Evolutionary conservation across 345 rosid genomes (phyloP), one percentile per base, ranked within the genome.

Genomic region (Turritis glabra): DNA sequence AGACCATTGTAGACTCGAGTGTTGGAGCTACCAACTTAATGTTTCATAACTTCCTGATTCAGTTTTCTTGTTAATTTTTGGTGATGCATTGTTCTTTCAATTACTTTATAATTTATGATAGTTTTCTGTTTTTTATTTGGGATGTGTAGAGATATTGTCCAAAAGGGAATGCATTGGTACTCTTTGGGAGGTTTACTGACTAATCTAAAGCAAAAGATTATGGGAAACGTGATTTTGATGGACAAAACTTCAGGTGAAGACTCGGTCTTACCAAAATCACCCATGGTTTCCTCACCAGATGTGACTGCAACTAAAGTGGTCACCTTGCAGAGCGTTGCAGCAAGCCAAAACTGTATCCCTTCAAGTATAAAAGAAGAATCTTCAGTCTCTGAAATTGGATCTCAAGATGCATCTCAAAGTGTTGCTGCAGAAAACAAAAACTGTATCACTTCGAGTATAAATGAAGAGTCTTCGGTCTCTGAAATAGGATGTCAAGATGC

Each of bases 141-240:
- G 23, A 33, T 33, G 27, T 60, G 71, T 53, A 80, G 79, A 61
- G 51, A 72, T 41, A 47, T 32, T 46, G 64, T 25, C 35, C 18
- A 64, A 44, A 64, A 54, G 52, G 43, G 57, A 66, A 26, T 38
- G 68, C 55, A 26, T 53, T 68, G 84, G 80, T 62, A 37, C 40
- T 44, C 64, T 62, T 19, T 80, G 3, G 73, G 76, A 41, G 79
- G 72, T 3, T 61, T 83, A 15, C 26, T 77, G n/a, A 52, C 68
- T 38, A 72, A 62, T 61, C 15, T 78, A 1, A 75, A 75, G 76
- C 48, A 75, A 23, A 72, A 35, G 76, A 47, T 83, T 40, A 10
- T 64, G 23, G 63, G 77, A 53, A 72, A 48, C 68, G 15, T 50
- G 33, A 26, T 26, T 18, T 9, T 27, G 6, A 22, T 59, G 35